Evolutionary conservation across 2,329 filamentous ascomycete species (phyloP).

Genomic region (Diplodia seriata): DNA sequence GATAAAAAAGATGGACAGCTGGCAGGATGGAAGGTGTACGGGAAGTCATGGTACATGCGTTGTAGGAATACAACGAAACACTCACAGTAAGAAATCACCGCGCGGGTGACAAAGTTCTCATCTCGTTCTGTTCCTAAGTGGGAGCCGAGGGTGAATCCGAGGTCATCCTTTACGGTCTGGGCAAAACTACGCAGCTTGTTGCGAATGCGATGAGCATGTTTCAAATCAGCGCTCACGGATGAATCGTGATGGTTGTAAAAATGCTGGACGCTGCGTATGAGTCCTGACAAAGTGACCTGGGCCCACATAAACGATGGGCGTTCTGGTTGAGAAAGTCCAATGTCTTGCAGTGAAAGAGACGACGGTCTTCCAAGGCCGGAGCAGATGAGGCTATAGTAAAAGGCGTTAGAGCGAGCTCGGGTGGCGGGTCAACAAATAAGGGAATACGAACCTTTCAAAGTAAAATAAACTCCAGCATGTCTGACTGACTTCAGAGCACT

Average conservation of each 20-base stretch:
- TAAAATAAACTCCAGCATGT: constrained; percentile 29
- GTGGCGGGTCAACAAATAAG: neutral
- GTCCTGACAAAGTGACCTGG: constrained; percentile 21
- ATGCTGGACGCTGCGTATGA: constrained; percentile 25
- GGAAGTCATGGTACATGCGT: neutral
- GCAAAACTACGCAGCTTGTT: constrained; percentile 17
- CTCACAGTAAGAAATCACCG: constrained; percentile 28
- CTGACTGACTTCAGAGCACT: constrained; percentile 25
- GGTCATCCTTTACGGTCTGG: constrained; percentile 17
- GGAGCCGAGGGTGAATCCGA: constrained; percentile 19
- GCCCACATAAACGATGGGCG: constrained; percentile 21
- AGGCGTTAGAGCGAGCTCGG: neutral
- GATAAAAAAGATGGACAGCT: neutral
- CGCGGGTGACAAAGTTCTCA: constrained; percentile 19
- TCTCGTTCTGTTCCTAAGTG: constrained; percentile 17
- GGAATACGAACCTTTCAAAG: constrained; percentile 7
- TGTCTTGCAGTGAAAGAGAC: constrained; percentile 23
- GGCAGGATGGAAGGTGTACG: neutral
- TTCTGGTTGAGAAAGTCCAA: constrained; percentile 22
- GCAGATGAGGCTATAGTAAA: constrained; percentile 18
- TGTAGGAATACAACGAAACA: neutral
- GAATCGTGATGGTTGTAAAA: constrained; percentile 31
- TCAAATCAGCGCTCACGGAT: constrained; percentile 23
- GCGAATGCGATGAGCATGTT: constrained; percentile 25
- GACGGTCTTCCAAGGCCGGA: constrained; percentile 25